Base-by-base conservation (phyloP, 2,329 filamentous ascomycete genomes). In the Diaporthe sp. region DNA sequence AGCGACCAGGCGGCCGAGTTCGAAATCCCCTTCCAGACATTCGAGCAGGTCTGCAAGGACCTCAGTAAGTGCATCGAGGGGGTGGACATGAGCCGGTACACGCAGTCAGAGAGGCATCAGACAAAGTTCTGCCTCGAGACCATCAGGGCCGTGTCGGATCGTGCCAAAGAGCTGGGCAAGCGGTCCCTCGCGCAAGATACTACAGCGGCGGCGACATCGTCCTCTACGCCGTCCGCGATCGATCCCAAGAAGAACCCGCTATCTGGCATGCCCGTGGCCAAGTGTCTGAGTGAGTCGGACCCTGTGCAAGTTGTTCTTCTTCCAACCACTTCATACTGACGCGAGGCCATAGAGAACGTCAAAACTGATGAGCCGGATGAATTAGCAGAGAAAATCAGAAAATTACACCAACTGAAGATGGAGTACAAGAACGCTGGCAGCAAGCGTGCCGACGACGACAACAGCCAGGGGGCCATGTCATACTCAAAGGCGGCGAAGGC, bases 401-500 rank as follows among this genome's bases (percentile, higher is more conserved):
- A 25, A 25, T 1, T 17, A 4, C 15, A 28, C 4, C 2, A 39
- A 19, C 19, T 42, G 13, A 25, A 51, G 10, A 7, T 25, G 13
- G 8, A 39, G 31, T 37, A 28, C 28, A 22, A 53, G 22, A 37
- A 42, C 9, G 61, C 28, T 34, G 19, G 17, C 28, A 22, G 42
- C 9, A 31, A n/a, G 65, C 31, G 9, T 25, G 46, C 13, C 31
- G 31, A 37, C 46, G 15, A 19, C 31, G 15, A 37, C 7, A 49
- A n/a, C 13, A 28, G 12, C 3, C 22, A 70, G 34, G 46, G 6
- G 46, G 1, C 7, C n/a, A 19, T 42, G 46, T 39, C 65, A 8
- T 70, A 55, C n/a, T 70, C 65, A 8, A 1, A 28, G 46, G 65
- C 65, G n/a, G 65, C 34, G 22, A 70, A 42, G 65, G 65, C 46